phyloP scores from a whole-genome alignment of 129 eudicot species.

The Helianthus tuberosus region DNA sequence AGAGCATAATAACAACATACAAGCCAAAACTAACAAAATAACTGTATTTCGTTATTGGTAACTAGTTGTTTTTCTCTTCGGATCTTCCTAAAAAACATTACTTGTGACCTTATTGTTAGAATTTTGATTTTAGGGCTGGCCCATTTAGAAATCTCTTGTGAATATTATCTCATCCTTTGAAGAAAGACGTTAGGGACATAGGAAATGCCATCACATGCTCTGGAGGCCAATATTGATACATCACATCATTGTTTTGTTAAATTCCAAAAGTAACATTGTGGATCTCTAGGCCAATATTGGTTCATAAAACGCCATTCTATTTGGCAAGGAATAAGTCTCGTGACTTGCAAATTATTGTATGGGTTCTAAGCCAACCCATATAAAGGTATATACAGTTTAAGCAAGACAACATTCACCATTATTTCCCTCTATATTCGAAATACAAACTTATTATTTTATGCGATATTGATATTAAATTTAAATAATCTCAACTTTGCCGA shows the following conservation, averaged over 20 bases:
- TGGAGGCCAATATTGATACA: slow-evolving; percentile 32
- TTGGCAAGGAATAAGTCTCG: slow-evolving; percentile 24
- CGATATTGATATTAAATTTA: no score
- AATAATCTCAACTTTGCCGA: no score
- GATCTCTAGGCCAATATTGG: slow-evolving; percentile 20
- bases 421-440: not conserved
- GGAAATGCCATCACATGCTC: slow-evolving; percentile 29
- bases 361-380: slow-evolving; percentile 12
- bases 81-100: not conserved
- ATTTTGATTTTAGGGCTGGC: not conserved
- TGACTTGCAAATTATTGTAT: slow-evolving; percentile 28
- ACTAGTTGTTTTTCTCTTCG: not conserved
- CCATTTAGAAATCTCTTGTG: not conserved
- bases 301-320: slow-evolving; percentile 26
- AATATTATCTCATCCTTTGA: not conserved
- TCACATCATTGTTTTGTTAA: slow-evolving; percentile 33
- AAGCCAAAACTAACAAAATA: not conserved
- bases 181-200: slow-evolving; percentile 1
- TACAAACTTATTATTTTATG: not conserved
- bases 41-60: not conserved
- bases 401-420: slow-evolving; percentile 2
- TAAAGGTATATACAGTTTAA: not conserved
- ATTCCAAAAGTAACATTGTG: slow-evolving; percentile 29
- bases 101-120: not conserved
- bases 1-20: not conserved